Percentiles rank a stretch among this genome's conserved stretches.
Evolutionary conservation across 148 eudicot genomes (phyloP).

Genomic region (Drosera capensis): DNA sequence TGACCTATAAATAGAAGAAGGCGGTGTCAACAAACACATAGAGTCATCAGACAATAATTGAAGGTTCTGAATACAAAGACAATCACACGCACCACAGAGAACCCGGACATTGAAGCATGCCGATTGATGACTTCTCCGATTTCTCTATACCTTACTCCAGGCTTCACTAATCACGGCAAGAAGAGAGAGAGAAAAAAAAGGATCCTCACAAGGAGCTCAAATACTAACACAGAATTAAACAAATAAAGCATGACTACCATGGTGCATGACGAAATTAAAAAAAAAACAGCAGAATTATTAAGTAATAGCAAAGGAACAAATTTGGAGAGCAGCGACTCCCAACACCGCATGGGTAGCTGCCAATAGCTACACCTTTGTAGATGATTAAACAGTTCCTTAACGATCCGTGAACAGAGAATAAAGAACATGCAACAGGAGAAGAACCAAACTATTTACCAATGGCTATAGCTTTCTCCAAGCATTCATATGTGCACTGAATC

Average conservation of each 20-base stretch:
- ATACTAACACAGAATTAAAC: neutral
- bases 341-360: too few relatives aligned
- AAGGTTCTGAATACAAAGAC: neutral
- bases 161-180: slow-evolving; percentile 46
- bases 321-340: too few relatives aligned
- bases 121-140: slow-evolving; percentile 84
- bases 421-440: neutral
- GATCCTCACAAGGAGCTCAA: neutral
- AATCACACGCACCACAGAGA: slow-evolving; percentile 63
- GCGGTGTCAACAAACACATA: neutral
- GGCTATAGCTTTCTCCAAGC: slow-evolving; percentile 96
- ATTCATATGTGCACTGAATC: slow-evolving; percentile 86
- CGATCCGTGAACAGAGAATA: neutral
- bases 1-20: slow-evolving; percentile 41
- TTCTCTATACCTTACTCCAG: slow-evolving; percentile 92
- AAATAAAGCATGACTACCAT: too few relatives aligned
- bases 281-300: too few relatives aligned
- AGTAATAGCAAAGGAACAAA: too few relatives aligned
- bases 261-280: too few relatives aligned
- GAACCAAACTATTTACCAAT: slow-evolving; percentile 33
- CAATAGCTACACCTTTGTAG: too few relatives aligned
- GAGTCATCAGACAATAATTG: neutral
- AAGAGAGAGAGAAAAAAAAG: slow-evolving; percentile 4
- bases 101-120: slow-evolving; percentile 87
- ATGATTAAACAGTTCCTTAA: too few relatives aligned